phyloP scores from a whole-genome alignment of 75 land plant genomes.

The Isoetes taiwanensis region DNA sequence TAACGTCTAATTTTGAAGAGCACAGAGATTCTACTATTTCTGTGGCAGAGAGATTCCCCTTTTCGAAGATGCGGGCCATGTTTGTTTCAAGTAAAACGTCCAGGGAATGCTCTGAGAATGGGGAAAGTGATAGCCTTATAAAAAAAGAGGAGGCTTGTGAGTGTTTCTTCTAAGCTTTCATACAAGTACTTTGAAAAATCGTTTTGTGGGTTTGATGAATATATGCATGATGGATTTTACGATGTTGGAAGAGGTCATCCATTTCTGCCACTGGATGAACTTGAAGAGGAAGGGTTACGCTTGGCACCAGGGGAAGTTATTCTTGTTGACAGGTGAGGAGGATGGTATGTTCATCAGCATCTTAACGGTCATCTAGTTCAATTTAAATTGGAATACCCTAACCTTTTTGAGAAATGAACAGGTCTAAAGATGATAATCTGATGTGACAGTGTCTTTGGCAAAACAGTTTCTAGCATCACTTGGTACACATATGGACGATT shows the following conservation, averaged over 20 bases:
- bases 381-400: neutral
- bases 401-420: slow-evolving; percentile 26
- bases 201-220: slow-evolving; percentile 56
- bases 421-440: slow-evolving; percentile 68
- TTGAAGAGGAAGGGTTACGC: slow-evolving; percentile 40
- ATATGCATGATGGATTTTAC: slow-evolving; percentile 85
- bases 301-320: slow-evolving; percentile 79
- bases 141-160: slow-evolving; percentile 34
- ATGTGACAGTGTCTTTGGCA: slow-evolving; percentile 62
- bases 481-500: slow-evolving; percentile 24
- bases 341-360: neutral
- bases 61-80: no score
- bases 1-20: no score
- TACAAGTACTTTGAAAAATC: slow-evolving; percentile 51
- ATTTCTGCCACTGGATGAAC: slow-evolving; percentile 43
- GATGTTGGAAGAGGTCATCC: slow-evolving; percentile 95
- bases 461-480: slow-evolving; percentile 33
- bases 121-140: no score
- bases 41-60: no score
- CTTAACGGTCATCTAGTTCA: neutral
- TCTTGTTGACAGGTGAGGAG: slow-evolving; percentile 69
- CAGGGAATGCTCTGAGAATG: no score
- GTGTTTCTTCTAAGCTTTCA: slow-evolving; percentile 28
- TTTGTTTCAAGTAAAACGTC: no score
- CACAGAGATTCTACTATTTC: no score